A percentile compares a stretch with the other conserved stretches of the same genome.
Evolutionary conservation across 768 basidiomycete genomes (phyloP).

Genomic region (Rossbeevera mucosa): DNA sequence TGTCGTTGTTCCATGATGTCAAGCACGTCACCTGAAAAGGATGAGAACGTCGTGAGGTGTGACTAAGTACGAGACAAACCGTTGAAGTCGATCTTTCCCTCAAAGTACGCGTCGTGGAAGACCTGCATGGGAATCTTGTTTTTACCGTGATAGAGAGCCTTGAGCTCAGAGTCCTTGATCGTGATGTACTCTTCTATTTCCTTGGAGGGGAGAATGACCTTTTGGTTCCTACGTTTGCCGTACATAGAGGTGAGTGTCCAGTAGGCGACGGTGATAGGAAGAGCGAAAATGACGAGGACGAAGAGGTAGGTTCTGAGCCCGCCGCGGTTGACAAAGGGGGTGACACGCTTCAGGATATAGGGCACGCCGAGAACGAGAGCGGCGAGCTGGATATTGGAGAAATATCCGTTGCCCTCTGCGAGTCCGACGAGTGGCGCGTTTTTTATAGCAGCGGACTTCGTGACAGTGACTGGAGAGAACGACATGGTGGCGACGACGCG

Average conservation of each 20-base stretch:
- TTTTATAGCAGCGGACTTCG: constrained; percentile 73
- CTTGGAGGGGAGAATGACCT: constrained; percentile 79
- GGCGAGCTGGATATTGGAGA: constrained; percentile 78
- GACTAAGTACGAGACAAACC: constrained; percentile 42
- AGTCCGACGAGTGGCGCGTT: constrained; percentile 81
- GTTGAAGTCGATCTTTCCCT: constrained; percentile 93
- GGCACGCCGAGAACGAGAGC: constrained; percentile 74
- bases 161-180: constrained; percentile 80
- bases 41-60: background rate
- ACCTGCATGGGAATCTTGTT: constrained; percentile 96
- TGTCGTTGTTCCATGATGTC: constrained; percentile 92
- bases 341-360: constrained; percentile 74
- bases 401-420: constrained; percentile 81
- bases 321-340: constrained; percentile 78
- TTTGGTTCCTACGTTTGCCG: constrained; percentile 77
- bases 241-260: constrained; percentile 86
- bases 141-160: constrained; percentile 72
- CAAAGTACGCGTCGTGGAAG: constrained; percentile 97
- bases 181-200: constrained; percentile 88
- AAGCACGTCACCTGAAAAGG: constrained; percentile 73
- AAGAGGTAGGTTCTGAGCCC: constrained; percentile 86
- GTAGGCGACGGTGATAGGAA: constrained; percentile 79
- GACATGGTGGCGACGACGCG: constrained; percentile 33
- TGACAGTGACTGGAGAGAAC: constrained; percentile 50
- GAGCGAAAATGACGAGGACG: constrained; percentile 65